phyloP scores from a whole-genome alignment of 2,329 filamentous ascomycete species.

The Intubia oerlemansii region DNA sequence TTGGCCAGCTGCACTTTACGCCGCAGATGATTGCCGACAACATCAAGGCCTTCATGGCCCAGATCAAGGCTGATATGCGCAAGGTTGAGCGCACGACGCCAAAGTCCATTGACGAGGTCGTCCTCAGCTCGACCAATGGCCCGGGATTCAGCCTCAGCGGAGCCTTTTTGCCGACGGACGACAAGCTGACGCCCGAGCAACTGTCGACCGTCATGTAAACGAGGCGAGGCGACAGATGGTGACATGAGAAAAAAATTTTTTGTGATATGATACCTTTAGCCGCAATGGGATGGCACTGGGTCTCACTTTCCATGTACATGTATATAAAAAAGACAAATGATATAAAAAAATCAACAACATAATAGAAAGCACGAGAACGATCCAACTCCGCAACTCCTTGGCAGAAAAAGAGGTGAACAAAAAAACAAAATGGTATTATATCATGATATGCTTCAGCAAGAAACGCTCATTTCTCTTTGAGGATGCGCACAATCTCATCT shows the following conservation, averaged over 20 bases:
- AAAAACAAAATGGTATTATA: too few species aligned
- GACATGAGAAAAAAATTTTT: background rate
- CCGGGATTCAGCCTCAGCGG: conserved; percentile 78
- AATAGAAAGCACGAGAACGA: too few species aligned
- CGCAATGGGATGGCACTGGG: too few species aligned
- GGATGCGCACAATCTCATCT: conserved; percentile 26
- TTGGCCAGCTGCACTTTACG: conserved; percentile 77
- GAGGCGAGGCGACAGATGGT: too few species aligned
- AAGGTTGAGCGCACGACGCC: conserved; percentile 31
- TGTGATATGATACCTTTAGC: too few species aligned
- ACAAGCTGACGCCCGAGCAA: conserved; percentile 28
- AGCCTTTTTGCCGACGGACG: conserved; percentile 43
- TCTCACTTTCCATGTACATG: too few species aligned
- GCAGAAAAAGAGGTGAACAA: too few species aligned
- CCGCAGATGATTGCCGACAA: conserved; percentile 74
- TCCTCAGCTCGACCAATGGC: conserved; percentile 70
- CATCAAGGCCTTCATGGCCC: conserved; percentile 52
- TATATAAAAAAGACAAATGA: too few species aligned
- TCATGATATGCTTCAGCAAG: too few species aligned
- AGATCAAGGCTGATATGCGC: conserved; percentile 58
- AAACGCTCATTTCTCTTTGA: conserved; percentile 15
- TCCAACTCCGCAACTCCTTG: too few species aligned
- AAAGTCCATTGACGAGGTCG: conserved; percentile 55
- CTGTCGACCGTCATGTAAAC: conserved; percentile 34
- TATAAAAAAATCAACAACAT: too few species aligned